Evolutionary conservation across 352 stramenopile genomes (phyloP), one percentile per base, ranked within the genome.

Genomic region (Discostella stelligera): DNA sequence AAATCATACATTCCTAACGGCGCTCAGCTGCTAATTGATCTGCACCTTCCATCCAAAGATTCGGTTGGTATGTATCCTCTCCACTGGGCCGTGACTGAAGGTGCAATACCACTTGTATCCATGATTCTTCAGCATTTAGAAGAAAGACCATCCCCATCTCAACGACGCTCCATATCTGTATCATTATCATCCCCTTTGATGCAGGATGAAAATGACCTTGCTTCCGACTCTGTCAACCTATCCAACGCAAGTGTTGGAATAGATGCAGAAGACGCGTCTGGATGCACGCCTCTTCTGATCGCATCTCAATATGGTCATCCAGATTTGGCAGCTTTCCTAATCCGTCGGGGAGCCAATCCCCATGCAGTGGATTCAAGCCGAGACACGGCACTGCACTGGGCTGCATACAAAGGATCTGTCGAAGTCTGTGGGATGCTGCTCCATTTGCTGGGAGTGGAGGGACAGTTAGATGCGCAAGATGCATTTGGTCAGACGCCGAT

Each of bases 281-380:
- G 90, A 37, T 95, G 90, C 74, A 96, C 94, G 2, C 84, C 93
- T n/a, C 79, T 96, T 2, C 76, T 96, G 18, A 92, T 97, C 56
- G 92, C 94, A n/a, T 79, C 90, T 20, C 92, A 96, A 80, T 94
- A 95, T 58, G 93, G 92, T 21, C 90, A 95, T 69, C 88, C 94
- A 8, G 85, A 94, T 74, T 72, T 94, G 0, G 90, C 93, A 18
- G 89, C 90, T n/a, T 95, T 90, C 59, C 72, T 96, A 3, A 84
- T 95, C 23, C 83, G 93, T 27, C 76, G 86, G 14, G 77, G 80
- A 32, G 91, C 91, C 8, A 80, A 95, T 73, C 66, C 89, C 11
- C 67, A 85, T 25, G 83, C 91, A 9, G 74, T 94, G 10, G 94
- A 97, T 80, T 77, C 77, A 8, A 88, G 77, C 61, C 63, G 79